Evolutionary conservation across 768 basidiomycete genomes (phyloP).

Genomic region (Lentinula aciculospora): DNA sequence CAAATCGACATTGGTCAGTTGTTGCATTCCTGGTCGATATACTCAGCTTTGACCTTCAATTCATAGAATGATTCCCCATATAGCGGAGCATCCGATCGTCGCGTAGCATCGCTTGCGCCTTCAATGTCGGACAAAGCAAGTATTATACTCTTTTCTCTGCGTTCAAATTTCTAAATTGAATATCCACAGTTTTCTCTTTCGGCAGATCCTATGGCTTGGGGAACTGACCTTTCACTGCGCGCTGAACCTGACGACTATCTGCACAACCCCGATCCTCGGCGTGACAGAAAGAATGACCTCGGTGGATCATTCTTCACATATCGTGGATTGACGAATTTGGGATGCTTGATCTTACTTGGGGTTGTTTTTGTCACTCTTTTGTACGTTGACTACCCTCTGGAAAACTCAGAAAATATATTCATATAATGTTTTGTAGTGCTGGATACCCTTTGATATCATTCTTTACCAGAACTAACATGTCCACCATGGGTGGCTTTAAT

Average conservation of each 20-base stretch:
- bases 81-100: constrained; percentile 24
- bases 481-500: constrained; percentile 49
- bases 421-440: constrained; percentile 31
- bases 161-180: background rate
- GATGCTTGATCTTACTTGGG: constrained; percentile 56
- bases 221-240: constrained; percentile 54
- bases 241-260: constrained; percentile 64
- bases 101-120: constrained; percentile 15
- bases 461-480: constrained; percentile 38
- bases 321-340: constrained; percentile 67
- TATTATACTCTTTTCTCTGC: background rate
- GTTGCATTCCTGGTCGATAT: background rate
- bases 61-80: constrained; percentile 37
- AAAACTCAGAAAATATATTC: background rate
- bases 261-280: constrained; percentile 67
- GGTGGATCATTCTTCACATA: constrained; percentile 63
- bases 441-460: constrained; percentile 61
- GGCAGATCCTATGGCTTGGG: constrained; percentile 70
- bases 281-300: constrained; percentile 50
- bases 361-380: constrained; percentile 53
- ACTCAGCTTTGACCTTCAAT: constrained; percentile 1
- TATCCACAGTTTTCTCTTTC: constrained; percentile 59
- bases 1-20: constrained; percentile 34
- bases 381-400: constrained; percentile 37
- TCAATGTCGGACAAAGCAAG: constrained; percentile 58